A percentile compares a stretch with the other conserved stretches of the same genome.
Evolutionary conservation across 345 rosid species (phyloP).

Genomic region (Nephelium lappaceum): DNA sequence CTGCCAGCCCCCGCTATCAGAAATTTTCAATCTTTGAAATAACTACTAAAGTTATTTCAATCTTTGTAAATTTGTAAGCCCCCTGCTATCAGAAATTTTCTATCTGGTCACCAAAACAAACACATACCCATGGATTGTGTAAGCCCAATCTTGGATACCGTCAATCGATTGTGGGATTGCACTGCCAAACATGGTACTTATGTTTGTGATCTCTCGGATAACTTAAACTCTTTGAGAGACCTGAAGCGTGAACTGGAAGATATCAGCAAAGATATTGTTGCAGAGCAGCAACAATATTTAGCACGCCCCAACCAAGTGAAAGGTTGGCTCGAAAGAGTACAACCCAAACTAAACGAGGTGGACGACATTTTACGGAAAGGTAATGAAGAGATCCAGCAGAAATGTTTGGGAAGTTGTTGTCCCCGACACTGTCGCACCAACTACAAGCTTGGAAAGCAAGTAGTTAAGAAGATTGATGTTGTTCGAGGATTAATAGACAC

Average conservation of each 20-base stretch:
- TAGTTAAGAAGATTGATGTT: background rate
- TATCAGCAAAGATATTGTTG: no score
- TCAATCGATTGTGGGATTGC: background rate
- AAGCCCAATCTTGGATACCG: background rate
- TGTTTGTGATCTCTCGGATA: background rate
- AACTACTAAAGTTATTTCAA: no score
- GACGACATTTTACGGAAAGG: no score
- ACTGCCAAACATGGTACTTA: background rate
- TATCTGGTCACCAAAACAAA: no score
- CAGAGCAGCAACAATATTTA: background rate
- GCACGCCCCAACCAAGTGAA: background rate
- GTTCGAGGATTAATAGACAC: background rate
- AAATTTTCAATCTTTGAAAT: no score
- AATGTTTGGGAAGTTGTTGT: background rate
- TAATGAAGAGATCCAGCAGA: no score
- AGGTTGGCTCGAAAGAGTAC: background rate
- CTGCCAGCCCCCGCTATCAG: no score
- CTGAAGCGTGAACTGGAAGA: no score
- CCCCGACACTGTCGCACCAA: background rate
- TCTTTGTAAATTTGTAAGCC: no score
- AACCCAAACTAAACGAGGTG: background rate
- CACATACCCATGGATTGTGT: no score
- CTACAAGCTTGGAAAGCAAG: conserved; percentile 7
- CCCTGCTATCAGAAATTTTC: no score
- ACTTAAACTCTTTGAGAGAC: no score